A percentile compares a stretch with the other conserved stretches of the same genome.
Evolutionary conservation across 1,284 basidiomycete species (phyloP).

Genomic region (Mycena citricolor): DNA sequence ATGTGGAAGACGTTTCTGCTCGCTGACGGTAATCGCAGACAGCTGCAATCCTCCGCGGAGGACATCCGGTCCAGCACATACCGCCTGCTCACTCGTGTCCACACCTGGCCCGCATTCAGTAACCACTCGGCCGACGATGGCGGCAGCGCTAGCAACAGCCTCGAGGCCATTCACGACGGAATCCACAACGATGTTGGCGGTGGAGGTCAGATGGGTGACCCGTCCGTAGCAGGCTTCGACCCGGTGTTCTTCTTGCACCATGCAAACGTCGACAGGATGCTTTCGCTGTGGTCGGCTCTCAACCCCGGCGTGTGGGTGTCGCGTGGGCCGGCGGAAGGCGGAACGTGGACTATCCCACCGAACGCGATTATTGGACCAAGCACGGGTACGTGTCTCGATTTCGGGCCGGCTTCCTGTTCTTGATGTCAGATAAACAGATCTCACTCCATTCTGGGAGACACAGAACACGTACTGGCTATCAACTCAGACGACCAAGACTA

Average conservation of each 20-base stretch:
- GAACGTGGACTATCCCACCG: neutral
- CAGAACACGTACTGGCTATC: neutral
- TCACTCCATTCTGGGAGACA: neutral
- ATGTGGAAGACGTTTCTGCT: too few species aligned
- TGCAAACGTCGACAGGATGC: conserved; percentile 1
- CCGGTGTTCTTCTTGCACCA: conserved; percentile 5
- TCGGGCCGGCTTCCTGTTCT: neutral
- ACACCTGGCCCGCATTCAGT: conserved; percentile 9
- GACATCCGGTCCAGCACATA: conserved; percentile 4
- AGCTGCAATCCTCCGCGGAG: too few species aligned
- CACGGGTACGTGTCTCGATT: neutral
- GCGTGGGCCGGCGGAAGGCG: neutral
- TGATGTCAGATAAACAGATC: neutral
- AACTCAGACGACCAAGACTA: conserved; percentile 5
- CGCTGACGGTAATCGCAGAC: too few species aligned
- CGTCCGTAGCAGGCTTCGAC: conserved; percentile 1
- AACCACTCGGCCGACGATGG: conserved; percentile 8
- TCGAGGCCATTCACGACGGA: neutral
- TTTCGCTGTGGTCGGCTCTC: conserved; percentile 1
- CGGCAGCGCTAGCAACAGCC: conserved; percentile 4
- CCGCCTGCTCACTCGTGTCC: conserved; percentile 1
- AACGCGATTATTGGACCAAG: neutral
- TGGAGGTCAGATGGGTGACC: neutral
- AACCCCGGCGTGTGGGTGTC: neutral
- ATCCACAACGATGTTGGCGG: neutral